Conservation (phyloP, 441 rosid genomes). For the Eruca vesicaria region DNA sequence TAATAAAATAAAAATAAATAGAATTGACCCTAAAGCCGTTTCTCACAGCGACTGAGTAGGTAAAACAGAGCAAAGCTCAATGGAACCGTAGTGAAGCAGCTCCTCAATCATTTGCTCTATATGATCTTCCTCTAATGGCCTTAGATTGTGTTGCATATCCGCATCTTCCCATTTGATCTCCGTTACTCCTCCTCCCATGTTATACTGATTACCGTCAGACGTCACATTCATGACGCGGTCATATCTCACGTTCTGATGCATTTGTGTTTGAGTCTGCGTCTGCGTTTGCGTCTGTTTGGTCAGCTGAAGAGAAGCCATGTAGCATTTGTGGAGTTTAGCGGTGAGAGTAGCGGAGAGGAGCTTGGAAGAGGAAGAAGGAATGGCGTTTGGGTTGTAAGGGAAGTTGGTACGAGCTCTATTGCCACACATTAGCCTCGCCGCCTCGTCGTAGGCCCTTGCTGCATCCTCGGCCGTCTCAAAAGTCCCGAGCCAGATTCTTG, state of each 20-base stretch:
- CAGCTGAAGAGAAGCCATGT: conserved; percentile 85
- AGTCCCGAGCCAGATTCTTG: conserved; percentile 95
- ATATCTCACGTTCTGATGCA: neutral
- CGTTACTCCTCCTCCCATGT: conserved; percentile 30
- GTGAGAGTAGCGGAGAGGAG: conserved; percentile 89
- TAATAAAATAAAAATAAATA: neutral
- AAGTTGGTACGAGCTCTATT: conserved; percentile 90
- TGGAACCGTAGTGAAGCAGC: conserved; percentile 73
- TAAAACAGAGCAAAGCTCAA: conserved; percentile 65
- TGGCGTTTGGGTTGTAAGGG: conserved; percentile 72
- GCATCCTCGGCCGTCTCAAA: conserved; percentile 82
- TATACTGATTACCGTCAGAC: conserved; percentile 26
- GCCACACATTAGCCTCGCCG: conserved; percentile 96
- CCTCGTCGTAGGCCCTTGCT: conserved; percentile 93
- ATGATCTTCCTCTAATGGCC: conserved; percentile 79
- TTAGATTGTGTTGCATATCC: conserved; percentile 39
- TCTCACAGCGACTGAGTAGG: conserved; percentile 42
- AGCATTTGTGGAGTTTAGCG: conserved; percentile 84
- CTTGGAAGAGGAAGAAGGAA: conserved; percentile 78
- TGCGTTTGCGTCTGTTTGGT: conserved; percentile 46
- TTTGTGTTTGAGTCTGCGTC: conserved; percentile 31
- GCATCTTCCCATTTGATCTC: conserved; percentile 39
- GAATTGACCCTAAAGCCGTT: conserved; percentile 13
- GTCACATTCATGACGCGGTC: conserved; percentile 11
- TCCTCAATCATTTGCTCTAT: conserved; percentile 97